Base-by-base conservation (phyloP, 768 basidiomycete species). In the Leucocoprinus birnbaumii region DNA sequence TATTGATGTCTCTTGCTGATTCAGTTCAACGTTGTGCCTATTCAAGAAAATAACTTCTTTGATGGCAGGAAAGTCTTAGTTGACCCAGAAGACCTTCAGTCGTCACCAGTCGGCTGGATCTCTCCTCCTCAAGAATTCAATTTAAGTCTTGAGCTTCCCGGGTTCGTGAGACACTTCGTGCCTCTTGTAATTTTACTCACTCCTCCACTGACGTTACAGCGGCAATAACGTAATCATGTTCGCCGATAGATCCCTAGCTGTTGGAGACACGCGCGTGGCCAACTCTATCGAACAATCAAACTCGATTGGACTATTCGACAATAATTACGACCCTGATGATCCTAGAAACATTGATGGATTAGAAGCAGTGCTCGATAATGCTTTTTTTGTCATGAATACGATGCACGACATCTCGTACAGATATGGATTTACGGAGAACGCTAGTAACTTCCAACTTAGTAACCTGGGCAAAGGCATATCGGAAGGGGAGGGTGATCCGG, bases 361-460 rank as follows among this genome's bases (percentile, higher is more conserved):
- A 37, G 72, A 80, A 52, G 76, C 80, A 34, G 82, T 80, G 6
- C 71, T 77, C 38, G 76, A 76, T 3, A 79, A 79, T 58, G 70
- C 71, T 5, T 85, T 85, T 70, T 85, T 83, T 67, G 65, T 83
- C 43, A 76, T 77, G 65, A 85, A 85, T 72, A 72, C 70, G 51
- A 70, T 80, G 59, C 82, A 86, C 63, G 82, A 84, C 63, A 31
- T 65, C n/a, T 48, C 65, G 7, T 66, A 66, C 58, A 51, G 61
- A 9, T 63, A 63, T 25, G 83, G 84, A 3, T 85, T 86, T 65
- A 82, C 80, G 55, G 83, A 84, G 68, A 61, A 63, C 13, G 67
- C 65, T 2, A 35, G 40, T 27, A 56, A 56, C 24, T 48, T 46
- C 18, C 27, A 57, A 18, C 1, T 21, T 25, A 38, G 52, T 44